phyloP scores from a whole-genome alignment of 1,139 yeast species.

The Meyerozyma carpophila region DNA sequence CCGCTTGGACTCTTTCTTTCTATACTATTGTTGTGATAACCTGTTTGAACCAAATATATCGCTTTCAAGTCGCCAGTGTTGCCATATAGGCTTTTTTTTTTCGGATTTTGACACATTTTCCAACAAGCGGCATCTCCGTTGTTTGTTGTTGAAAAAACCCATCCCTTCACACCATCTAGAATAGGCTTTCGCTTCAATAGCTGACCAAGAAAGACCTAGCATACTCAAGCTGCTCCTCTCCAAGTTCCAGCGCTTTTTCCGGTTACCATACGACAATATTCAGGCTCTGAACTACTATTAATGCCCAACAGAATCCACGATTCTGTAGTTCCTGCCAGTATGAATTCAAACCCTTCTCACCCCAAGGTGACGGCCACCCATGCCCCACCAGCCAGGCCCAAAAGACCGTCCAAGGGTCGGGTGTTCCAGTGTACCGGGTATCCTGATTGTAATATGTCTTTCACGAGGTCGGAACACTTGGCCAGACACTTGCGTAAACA shows the following conservation, averaged over 20 bases:
- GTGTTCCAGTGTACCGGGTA: conserved; percentile 84
- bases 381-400: conserved; percentile 10
- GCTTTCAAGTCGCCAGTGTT: too few species aligned
- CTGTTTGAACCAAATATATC: not conserved
- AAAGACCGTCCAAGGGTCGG: conserved; percentile 49
- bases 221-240: not conserved
- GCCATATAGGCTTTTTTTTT: too few species aligned
- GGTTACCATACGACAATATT: not conserved
- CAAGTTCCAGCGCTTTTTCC: not conserved
- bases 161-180: not conserved
- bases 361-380: not conserved
- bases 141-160: not conserved
- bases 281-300: not conserved
- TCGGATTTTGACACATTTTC: not conserved
- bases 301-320: not conserved
- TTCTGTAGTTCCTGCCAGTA: not conserved
- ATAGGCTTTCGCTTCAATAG: not conserved
- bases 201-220: not conserved
- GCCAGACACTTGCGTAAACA: conserved; percentile 92
- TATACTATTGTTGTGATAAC: not conserved
- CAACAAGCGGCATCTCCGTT: not conserved
- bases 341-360: not conserved
- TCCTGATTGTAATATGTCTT: conserved; percentile 84
- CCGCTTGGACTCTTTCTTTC: not conserved
- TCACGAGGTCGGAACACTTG: conserved; percentile 83